These are phyloP conservation scores for Phytophthora brassicae DNA, from an alignment of 352 stramenopile species.

Conservation along the genomic window DNA sequence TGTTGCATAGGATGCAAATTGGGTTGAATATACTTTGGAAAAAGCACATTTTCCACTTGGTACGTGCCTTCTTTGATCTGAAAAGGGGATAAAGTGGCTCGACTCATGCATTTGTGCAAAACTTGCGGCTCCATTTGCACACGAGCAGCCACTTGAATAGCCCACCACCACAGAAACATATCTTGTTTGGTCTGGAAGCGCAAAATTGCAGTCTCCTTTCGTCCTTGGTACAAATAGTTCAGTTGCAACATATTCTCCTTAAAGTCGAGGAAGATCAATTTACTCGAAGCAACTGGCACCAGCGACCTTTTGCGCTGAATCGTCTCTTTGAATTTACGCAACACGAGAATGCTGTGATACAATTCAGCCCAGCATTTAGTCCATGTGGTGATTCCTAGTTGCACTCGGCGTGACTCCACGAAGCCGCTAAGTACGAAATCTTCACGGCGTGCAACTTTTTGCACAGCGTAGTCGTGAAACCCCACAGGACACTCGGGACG, in stretches of 20 bases:
- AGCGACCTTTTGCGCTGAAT: slow-evolving; percentile 58
- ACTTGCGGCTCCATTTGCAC: slow-evolving; percentile 46
- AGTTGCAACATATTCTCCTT: slow-evolving; percentile 54
- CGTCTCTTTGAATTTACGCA: slow-evolving; percentile 58
- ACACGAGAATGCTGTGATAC: slow-evolving; percentile 65
- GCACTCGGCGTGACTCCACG: slow-evolving; percentile 44
- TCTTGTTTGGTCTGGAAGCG: slow-evolving; percentile 56
- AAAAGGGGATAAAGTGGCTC: slow-evolving; percentile 40
- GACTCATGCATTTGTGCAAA: slow-evolving; percentile 53
- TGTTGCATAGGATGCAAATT: slow-evolving; percentile 10
- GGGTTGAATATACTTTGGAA: slow-evolving; percentile 41
- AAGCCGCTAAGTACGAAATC: slow-evolving; percentile 55
- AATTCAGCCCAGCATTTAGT: slow-evolving; percentile 67
- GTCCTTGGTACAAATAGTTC: slow-evolving; percentile 60
- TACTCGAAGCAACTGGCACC: slow-evolving; percentile 48
- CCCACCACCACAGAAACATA: slow-evolving; percentile 82
- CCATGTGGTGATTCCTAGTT: slow-evolving; percentile 51
- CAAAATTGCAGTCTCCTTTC: slow-evolving; percentile 40
- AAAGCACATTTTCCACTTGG: slow-evolving; percentile 64
- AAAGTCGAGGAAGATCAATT: slow-evolving; percentile 55
- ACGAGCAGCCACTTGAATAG: slow-evolving; percentile 59
- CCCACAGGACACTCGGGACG: slow-evolving; percentile 34
- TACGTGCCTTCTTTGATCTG: slow-evolving; percentile 56
- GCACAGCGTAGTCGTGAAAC: slow-evolving; percentile 45
- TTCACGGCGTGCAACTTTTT: slow-evolving; percentile 49